A percentile compares a stretch with the other conserved stretches of the same genome.
Evolutionary conservation across 768 basidiomycete species (phyloP).

Genomic region (Collybia nuda): DNA sequence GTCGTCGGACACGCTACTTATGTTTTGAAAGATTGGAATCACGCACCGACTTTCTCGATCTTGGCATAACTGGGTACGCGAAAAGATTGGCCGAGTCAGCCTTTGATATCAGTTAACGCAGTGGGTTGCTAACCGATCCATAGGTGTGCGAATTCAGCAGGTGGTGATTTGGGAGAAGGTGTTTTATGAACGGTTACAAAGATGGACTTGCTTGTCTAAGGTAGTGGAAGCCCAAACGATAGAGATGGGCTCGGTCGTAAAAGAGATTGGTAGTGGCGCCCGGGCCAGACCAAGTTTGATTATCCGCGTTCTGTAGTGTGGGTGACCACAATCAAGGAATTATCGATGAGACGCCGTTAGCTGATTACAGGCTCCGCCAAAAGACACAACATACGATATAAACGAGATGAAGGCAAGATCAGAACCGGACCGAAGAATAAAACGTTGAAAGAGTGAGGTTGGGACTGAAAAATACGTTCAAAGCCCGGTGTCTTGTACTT

Average conservation of each 20-base stretch:
- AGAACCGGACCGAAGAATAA: conserved; percentile 11
- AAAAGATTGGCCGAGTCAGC: conserved; percentile 13
- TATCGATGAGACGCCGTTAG: conserved; percentile 16
- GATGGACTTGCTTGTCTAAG: conserved; percentile 11
- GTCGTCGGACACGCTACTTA: conserved; percentile 2
- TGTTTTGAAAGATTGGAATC: conserved; percentile 14
- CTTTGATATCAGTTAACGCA: conserved; percentile 11
- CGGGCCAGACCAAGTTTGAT: conserved; percentile 3
- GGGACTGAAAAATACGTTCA: conserved; percentile 11
- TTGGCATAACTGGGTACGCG: conserved; percentile 76
- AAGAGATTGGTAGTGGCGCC: conserved; percentile 1
- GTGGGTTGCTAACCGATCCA: conserved; percentile 44
- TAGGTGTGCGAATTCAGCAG: conserved; percentile 15
- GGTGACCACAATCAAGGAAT: conserved; percentile 22
- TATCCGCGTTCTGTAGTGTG: conserved; percentile 8
- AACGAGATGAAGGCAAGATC: conserved; percentile 14
- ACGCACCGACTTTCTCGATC: conserved; percentile 97
- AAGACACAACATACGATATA: conserved; percentile 12
- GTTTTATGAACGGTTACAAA: conserved; percentile 6
- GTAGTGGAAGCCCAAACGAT: conserved; percentile 14
- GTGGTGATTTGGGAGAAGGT: conserved; percentile 2
- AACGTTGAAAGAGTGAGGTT: conserved; percentile 12
- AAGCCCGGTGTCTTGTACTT: conserved; percentile 13
- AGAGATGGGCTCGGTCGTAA: conserved; percentile 10
- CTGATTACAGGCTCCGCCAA: background rate